A percentile compares a stretch with the other conserved stretches of the same genome.
phyloP scores from a whole-genome alignment of 148 eudicot species.

The Salicornia ramosissima region DNA sequence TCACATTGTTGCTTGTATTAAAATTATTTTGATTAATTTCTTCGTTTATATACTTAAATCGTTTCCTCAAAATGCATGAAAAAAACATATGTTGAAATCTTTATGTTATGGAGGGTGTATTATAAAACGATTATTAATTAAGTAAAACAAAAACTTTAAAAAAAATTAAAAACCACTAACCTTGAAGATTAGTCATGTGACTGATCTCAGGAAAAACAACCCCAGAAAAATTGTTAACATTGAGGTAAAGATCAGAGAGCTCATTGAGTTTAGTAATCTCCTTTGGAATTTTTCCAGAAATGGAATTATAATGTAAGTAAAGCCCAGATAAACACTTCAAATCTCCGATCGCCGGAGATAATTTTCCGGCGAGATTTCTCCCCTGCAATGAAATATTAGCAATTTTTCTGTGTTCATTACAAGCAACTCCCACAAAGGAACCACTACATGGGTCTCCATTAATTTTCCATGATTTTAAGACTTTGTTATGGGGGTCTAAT shows the following conservation, averaged over 20 bases:
- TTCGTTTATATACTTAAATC: too few species aligned
- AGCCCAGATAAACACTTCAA: slow-evolving; percentile 67
- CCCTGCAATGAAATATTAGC: slow-evolving; percentile 73
- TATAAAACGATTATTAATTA: neutral
- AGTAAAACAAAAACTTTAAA: neutral
- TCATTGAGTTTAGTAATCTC: slow-evolving; percentile 58
- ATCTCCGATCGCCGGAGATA: slow-evolving; percentile 66
- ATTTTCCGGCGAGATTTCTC: slow-evolving; percentile 51
- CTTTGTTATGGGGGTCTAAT: slow-evolving; percentile 65
- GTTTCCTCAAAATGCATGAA: too few species aligned
- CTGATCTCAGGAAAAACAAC: slow-evolving; percentile 51
- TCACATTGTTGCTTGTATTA: too few species aligned
- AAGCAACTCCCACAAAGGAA: slow-evolving; percentile 69
- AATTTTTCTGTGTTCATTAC: slow-evolving; percentile 67
- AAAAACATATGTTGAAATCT: too few species aligned
- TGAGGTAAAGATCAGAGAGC: slow-evolving; percentile 72
- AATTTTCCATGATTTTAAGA: slow-evolving; percentile 50
- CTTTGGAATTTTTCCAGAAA: slow-evolving; percentile 61
- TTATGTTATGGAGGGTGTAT: too few species aligned
- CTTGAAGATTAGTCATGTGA: slow-evolving; percentile 74
- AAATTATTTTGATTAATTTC: too few species aligned
- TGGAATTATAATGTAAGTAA: slow-evolving; percentile 70
- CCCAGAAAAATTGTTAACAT: slow-evolving; percentile 68
- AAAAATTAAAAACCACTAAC: slow-evolving; percentile 31
- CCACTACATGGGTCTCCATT: slow-evolving; percentile 69